Base-by-base conservation (phyloP, 1,139 yeast species). In the Candida sanyaensis region DNA sequence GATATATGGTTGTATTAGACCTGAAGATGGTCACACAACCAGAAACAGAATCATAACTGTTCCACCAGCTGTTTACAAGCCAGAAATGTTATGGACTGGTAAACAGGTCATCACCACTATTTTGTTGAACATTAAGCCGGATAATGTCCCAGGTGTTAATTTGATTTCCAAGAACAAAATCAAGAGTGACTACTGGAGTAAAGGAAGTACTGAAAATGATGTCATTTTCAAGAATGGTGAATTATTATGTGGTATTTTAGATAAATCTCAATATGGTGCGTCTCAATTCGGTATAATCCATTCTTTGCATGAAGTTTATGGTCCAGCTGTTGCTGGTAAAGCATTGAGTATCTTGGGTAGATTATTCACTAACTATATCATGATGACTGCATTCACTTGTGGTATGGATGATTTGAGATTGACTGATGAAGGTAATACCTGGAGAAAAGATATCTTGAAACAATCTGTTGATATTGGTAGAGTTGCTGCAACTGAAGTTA, bases 331-430 rank as follows among this genome's bases (percentile, higher is more conserved):
- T 60, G 97, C 99, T 27, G 97, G 98, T 51, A 85, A 88, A 63
- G 81, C 95, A 8, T 76, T 95, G 48, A 87, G 96, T 50, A 96
- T 93, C 30, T 77, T 95, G 53, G 99, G 99, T 55, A 82, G 99
- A 63, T 76, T 95, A 50, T 93, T 95, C 72, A 95, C 99, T 39
- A 90, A 90, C 65, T 95, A 91, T 67, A 91, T 87, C 60, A 93
- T 88, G 81, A 80, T 84, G 75, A 87, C 90, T 49, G 99, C 97
- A 2, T 88, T 95, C 64, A 93, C 99, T 8, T 95, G 99, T 84
- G 99, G 99, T 80, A 95, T 95, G 99, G 99, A 95, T 66, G 99
- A 95, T 71, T 79, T 95, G 67, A 84, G 97, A 65, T 80, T 95
- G 58, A 93, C 98, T 24, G 82, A 71, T 6, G 96, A 90, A 59